Evolutionary conservation across 208 protist genomes (phyloP).

Genomic region (Trypanosoma melophagium): DNA sequence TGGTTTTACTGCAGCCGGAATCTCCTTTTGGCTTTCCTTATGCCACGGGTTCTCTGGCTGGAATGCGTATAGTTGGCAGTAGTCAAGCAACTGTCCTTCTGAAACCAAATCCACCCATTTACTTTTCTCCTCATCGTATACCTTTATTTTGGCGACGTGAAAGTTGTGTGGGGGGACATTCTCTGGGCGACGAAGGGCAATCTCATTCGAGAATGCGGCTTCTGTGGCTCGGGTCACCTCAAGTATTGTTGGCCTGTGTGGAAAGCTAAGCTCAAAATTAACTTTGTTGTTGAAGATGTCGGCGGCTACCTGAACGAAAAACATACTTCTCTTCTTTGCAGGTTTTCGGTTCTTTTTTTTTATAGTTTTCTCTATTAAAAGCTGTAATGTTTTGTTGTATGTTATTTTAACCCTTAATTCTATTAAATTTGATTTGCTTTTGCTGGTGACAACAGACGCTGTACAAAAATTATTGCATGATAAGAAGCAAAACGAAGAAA

Average conservation of each 20-base stretch:
- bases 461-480: not conserved
- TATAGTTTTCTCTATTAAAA: conserved; percentile 4
- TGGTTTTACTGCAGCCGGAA: conserved; percentile 79
- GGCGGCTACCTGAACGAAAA: conserved; percentile 82
- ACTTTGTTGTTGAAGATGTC: conserved; percentile 90
- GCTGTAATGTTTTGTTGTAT: not conserved
- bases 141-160: conserved; percentile 79
- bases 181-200: conserved; percentile 66
- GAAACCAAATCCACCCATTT: conserved; percentile 85
- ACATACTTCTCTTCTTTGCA: conserved; percentile 42
- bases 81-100: conserved; percentile 78
- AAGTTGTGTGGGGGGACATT: conserved; percentile 80
- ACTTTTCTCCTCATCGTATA: conserved; percentile 87
- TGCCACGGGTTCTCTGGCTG: conserved; percentile 90
- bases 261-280: conserved; percentile 90
- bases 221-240: conserved; percentile 71
- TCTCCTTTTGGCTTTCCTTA: conserved; percentile 89
- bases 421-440: not conserved
- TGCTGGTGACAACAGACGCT: not conserved
- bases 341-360: not conserved
- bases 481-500: not conserved
- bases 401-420: not conserved
- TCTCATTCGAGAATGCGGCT: conserved; percentile 74
- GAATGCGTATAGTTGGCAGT: conserved; percentile 90
- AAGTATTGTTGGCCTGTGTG: conserved; percentile 52